A percentile compares a stretch with the other conserved stretches of the same genome.
These are phyloP conservation scores for Scleromitrula shiraiana DNA, from an alignment of 2,329 filamentous ascomycete species.

Conservation along the genomic window DNA sequence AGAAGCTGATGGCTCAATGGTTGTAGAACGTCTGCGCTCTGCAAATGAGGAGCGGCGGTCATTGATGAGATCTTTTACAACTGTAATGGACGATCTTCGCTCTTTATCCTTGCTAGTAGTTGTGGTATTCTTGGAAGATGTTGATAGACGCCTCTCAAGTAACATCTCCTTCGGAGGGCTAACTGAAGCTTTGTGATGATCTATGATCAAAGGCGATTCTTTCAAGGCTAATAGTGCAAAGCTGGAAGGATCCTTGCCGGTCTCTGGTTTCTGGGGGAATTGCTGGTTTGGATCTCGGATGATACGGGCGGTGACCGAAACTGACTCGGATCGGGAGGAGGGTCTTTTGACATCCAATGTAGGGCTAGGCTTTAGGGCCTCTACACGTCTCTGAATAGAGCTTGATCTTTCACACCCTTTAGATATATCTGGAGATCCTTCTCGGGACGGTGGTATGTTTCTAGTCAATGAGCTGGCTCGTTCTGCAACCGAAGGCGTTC, in stretches of 20 bases:
- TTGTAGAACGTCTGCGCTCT: slow-evolving; percentile 36
- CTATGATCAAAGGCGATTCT: slow-evolving; percentile 51
- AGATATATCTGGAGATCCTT: slow-evolving; percentile 39
- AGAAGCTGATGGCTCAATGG: slow-evolving; percentile 35
- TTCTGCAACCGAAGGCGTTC: slow-evolving; percentile 32
- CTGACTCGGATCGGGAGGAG: slow-evolving; percentile 58
- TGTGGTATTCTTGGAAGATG: slow-evolving; percentile 18
- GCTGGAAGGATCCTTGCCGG: slow-evolving; percentile 33
- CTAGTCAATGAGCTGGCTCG: slow-evolving; percentile 31
- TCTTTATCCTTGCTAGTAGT: slow-evolving; percentile 24
- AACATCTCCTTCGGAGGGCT: slow-evolving; percentile 34
- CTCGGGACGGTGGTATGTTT: slow-evolving; percentile 32
- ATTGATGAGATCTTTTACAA: slow-evolving; percentile 48
- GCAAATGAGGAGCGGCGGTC: slow-evolving; percentile 45
- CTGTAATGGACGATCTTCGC: slow-evolving; percentile 50
- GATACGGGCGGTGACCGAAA: slow-evolving; percentile 84
- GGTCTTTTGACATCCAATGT: slow-evolving; percentile 24
- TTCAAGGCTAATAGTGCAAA: slow-evolving; percentile 44
- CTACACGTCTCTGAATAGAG: slow-evolving; percentile 24
- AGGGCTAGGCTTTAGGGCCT: slow-evolving; percentile 19
- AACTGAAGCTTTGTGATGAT: slow-evolving; percentile 39
- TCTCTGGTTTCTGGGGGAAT: slow-evolving; percentile 36
- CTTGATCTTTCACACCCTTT: slow-evolving; percentile 25
- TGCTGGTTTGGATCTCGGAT: slow-evolving; percentile 53
- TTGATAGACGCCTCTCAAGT: slow-evolving; percentile 29